Evolutionary conservation across 2,329 filamentous ascomycete species (phyloP).

Genomic region (Pseudocercospora fuligena): DNA sequence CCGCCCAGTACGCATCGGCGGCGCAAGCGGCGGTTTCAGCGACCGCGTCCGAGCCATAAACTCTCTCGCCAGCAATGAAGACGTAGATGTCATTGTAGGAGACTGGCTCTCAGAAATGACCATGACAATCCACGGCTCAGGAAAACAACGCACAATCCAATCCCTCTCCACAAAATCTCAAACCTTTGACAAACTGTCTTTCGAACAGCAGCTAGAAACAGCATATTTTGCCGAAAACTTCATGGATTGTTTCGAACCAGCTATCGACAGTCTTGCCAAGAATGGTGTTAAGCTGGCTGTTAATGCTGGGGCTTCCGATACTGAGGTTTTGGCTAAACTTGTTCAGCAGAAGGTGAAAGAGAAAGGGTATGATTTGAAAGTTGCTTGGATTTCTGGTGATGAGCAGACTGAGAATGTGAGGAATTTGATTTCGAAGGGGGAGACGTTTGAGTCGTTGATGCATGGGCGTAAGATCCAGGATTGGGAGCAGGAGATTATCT

Average conservation of each 20-base stretch:
- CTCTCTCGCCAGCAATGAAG: conserved; percentile 40
- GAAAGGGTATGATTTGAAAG: conserved; percentile 47
- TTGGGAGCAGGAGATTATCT: conserved; percentile 26
- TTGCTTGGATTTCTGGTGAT: conserved; percentile 54
- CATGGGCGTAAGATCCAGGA: conserved; percentile 28
- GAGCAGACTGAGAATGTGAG: conserved; percentile 36
- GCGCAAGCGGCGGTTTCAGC: conserved; percentile 43
- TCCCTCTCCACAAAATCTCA: conserved; percentile 16
- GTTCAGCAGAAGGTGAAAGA: conserved; percentile 45
- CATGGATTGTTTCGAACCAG: conserved; percentile 51
- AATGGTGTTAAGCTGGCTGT: conserved; percentile 51
- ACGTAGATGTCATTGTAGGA: conserved; percentile 54
- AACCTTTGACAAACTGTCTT: conserved; percentile 11
- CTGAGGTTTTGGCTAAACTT: conserved; percentile 46
- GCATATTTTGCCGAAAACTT: conserved; percentile 40
- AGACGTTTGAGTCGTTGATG: conserved; percentile 23
- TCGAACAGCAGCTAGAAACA: conserved; percentile 22
- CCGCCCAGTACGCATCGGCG: conserved; percentile 29
- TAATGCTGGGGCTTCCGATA: conserved; percentile 52
- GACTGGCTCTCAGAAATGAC: conserved; percentile 58
- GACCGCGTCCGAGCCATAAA: conserved; percentile 40
- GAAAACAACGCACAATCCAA: conserved; percentile 23
- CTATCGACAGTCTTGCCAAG: conserved; percentile 44
- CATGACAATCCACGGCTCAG: conserved; percentile 49
- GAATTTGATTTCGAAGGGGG: conserved; percentile 21